Conservation (phyloP, 2,329 filamentous ascomycete species). For the Magnaporthiopsis rhizophila region DNA sequence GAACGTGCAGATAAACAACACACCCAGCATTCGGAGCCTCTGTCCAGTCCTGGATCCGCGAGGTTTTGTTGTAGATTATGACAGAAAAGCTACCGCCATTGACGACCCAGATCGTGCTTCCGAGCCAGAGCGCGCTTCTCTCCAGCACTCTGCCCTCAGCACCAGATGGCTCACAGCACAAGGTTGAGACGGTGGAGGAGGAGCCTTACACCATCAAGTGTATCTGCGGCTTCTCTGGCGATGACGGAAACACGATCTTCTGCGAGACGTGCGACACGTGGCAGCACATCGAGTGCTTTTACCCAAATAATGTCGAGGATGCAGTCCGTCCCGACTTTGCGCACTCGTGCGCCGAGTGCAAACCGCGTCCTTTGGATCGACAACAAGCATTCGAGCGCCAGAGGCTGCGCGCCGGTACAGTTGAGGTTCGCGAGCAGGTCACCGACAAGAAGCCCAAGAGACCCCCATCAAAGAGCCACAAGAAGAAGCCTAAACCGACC, state of each 20-base stretch:
- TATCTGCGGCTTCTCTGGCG: slow-evolving; percentile 87
- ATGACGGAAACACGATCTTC: slow-evolving; percentile 95
- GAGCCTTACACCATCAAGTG: slow-evolving; percentile 95
- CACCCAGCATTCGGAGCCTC: slow-evolving; percentile 21
- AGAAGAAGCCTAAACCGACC: slow-evolving; percentile 75
- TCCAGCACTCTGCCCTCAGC: slow-evolving; percentile 28
- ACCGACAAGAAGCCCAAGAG: slow-evolving; percentile 68
- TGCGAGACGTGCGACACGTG: slow-evolving; percentile 95
- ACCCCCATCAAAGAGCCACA: slow-evolving; percentile 70
- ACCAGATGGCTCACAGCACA: slow-evolving; percentile 32
- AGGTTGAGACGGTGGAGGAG: slow-evolving; percentile 57
- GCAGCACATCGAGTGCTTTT: slow-evolving; percentile 98
- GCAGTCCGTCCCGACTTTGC: slow-evolving; percentile 63
- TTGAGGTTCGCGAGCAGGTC: slow-evolving; percentile 32
- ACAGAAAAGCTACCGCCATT: slow-evolving; percentile 48
- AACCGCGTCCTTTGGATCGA: slow-evolving; percentile 65
- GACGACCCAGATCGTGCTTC: slow-evolving; percentile 47
- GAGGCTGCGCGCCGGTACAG: slow-evolving; percentile 44
- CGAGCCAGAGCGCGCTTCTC: slow-evolving; percentile 41
- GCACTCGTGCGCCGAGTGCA: slow-evolving; percentile 86
- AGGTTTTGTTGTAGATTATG: slow-evolving; percentile 49
- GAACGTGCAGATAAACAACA: slow-evolving; percentile 46
- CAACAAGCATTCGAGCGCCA: slow-evolving; percentile 70
- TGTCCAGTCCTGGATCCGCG: slow-evolving; percentile 24
- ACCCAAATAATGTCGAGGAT: slow-evolving; percentile 64